phyloP scores from a whole-genome alignment of 2,329 filamentous ascomycete genomes.

The Orbilia javanica region DNA sequence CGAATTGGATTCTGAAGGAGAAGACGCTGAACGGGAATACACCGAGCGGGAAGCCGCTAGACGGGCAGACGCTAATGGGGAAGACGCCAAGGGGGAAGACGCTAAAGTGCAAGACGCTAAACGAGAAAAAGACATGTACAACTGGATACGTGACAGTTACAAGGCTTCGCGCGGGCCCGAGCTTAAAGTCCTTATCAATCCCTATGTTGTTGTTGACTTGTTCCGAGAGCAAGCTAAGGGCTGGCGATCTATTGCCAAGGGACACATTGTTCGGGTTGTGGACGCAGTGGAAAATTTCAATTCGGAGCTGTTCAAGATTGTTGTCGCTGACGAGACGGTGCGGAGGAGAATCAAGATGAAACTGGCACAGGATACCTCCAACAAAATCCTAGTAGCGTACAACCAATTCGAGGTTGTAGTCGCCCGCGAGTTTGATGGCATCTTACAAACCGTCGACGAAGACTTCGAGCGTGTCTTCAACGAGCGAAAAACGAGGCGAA shows the following conservation, averaged over 20 bases:
- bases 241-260: conserved; percentile 69
- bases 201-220: conserved; percentile 65
- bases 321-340: conserved; percentile 68
- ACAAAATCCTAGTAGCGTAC: conserved; percentile 68
- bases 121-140: no score
- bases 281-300: conserved; percentile 65
- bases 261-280: conserved; percentile 66
- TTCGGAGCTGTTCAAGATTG: conserved; percentile 64
- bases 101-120: no score
- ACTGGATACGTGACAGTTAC: conserved; percentile 68
- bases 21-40: conserved; percentile 63
- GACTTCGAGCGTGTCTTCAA: conserved; percentile 26
- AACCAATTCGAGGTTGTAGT: conserved; percentile 70
- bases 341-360: conserved; percentile 65
- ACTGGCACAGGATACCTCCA: conserved; percentile 67
- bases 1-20: not conserved
- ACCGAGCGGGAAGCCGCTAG: conserved; percentile 62
- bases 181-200: conserved; percentile 68
- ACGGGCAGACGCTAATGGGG: not conserved
- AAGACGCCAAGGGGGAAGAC: conserved; percentile 67
- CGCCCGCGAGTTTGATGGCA: conserved; percentile 64
- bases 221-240: conserved; percentile 71
- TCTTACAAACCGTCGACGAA: not conserved
- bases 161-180: conserved; percentile 69
- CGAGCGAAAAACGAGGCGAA: not conserved